Evolutionary conservation across 2,329 filamentous ascomycete species (phyloP).

Genomic region (Arthroderma sp.): DNA sequence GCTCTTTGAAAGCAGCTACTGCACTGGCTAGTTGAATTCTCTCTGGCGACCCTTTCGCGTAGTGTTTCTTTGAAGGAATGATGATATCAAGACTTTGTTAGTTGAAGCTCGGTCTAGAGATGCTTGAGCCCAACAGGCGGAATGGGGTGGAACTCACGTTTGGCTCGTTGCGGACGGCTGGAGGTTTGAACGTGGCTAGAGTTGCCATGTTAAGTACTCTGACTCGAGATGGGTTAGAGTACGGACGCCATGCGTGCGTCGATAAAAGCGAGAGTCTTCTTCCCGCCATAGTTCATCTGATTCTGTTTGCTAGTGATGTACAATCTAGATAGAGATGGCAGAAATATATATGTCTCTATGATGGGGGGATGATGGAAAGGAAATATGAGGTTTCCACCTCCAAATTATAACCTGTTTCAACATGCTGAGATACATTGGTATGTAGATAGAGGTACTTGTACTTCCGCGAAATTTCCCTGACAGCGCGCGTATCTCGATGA

Average conservation of each 20-base stretch:
- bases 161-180: constrained; percentile 81
- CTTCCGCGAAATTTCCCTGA: too few species aligned
- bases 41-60: constrained; percentile 69
- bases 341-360: too few species aligned
- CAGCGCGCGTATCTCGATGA: too few species aligned
- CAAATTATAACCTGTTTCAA: too few species aligned
- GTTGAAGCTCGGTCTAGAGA: background rate
- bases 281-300: too few species aligned
- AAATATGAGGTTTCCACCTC: too few species aligned
- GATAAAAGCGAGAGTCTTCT: too few species aligned
- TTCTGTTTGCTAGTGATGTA: too few species aligned
- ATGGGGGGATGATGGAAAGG: too few species aligned
- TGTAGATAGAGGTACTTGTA: too few species aligned
- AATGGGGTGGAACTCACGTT: constrained; percentile 50
- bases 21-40: constrained; percentile 63
- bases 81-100: constrained; percentile 1
- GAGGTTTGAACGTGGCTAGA: constrained; percentile 76
- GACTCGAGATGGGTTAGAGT: background rate
- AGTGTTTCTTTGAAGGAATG: constrained; percentile 56
- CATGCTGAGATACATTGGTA: too few species aligned
- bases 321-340: too few species aligned
- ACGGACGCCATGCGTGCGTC: background rate
- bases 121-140: background rate
- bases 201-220: constrained; percentile 30
- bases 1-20: constrained; percentile 54